Evolutionary conservation across 129 eudicot genomes (phyloP).

Genomic region (Pittosporum tobira): DNA sequence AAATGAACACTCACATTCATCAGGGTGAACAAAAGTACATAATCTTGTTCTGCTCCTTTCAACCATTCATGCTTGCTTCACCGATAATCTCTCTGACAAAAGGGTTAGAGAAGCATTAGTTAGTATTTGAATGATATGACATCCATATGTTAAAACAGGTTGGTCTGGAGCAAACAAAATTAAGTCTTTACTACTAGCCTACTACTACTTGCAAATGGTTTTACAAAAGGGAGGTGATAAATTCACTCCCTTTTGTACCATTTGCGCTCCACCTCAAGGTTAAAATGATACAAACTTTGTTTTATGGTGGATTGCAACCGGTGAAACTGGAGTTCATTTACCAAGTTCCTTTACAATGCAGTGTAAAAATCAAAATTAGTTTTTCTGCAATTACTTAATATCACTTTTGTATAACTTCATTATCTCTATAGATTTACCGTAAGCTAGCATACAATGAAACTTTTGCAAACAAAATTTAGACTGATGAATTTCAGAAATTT

Average conservation of each 20-base stretch:
- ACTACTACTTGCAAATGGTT: background rate
- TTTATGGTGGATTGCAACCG: too few species aligned
- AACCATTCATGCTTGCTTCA: constrained; percentile 21
- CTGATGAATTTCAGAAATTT: background rate
- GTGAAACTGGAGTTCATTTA: too few species aligned
- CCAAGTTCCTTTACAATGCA: too few species aligned
- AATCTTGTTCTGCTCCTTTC: background rate
- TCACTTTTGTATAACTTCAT: too few species aligned
- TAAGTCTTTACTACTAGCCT: background rate
- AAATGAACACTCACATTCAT: background rate
- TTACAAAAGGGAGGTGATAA: background rate
- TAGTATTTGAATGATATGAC: background rate
- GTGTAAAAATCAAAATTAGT: too few species aligned
- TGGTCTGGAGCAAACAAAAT: background rate
- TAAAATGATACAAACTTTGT: too few species aligned
- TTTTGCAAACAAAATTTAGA: background rate
- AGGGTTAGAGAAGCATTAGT: background rate
- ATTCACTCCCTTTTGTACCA: too few species aligned
- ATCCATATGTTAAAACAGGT: background rate
- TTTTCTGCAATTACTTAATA: too few species aligned
- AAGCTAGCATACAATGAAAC: background rate
- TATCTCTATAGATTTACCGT: background rate
- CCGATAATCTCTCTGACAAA: constrained; percentile 35
- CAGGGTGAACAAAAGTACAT: background rate
- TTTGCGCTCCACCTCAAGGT: too few species aligned